Evolutionary conservation across 768 basidiomycete genomes (phyloP), one percentile per base, ranked within the genome.

Genomic region (Ramaria sp.): DNA sequence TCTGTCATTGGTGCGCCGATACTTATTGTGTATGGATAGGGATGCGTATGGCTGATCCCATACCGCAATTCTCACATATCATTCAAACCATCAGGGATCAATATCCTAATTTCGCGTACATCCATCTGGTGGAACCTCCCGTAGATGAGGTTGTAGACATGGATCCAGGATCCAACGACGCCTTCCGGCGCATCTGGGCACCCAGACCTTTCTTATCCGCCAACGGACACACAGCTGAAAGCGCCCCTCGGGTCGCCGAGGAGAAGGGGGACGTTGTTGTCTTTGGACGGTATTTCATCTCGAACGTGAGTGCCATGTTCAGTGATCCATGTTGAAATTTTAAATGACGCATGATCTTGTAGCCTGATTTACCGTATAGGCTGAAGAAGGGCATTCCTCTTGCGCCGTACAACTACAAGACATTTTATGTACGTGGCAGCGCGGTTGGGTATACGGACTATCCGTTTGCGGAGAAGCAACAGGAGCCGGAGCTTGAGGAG

Each of bases 51-150:
- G 58, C 61, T 3, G 71, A 83, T 55, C 81, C 80, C 0, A 65
- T 72, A 2, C 77, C 80, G 0, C 76, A 76, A 8, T 85, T 78
- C 67, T 58, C 69, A 0, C 71, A 82, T 63, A 75, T 70, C 61
- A 78, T 43, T 75, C 73, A 55, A 66, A 66, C 52, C 72, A 71
- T 50, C 74, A 76, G 53, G 72, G 74, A 66, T 39, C 43, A 44
- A 1, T 70, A 66, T 58, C 72, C 74, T 59, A 70, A 72, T 28
- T 66, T 69, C 22, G 77, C 68, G 48, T 72, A 81, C 64, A 57
- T 83, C 4, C 80, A 82, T 57, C 58, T 73, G 20, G 62, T 72
- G 42, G 77, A 81, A 57, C 68, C 74, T 15, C 20, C 28, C 18
- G 8, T 50, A 4, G 45, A 47, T 16, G 16, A 37, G 34, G 28